Evolutionary conservation across 1,139 yeast genomes (phyloP), one percentile per base, ranked within the genome.

Genomic region (Scheffersomyces stambukii): DNA sequence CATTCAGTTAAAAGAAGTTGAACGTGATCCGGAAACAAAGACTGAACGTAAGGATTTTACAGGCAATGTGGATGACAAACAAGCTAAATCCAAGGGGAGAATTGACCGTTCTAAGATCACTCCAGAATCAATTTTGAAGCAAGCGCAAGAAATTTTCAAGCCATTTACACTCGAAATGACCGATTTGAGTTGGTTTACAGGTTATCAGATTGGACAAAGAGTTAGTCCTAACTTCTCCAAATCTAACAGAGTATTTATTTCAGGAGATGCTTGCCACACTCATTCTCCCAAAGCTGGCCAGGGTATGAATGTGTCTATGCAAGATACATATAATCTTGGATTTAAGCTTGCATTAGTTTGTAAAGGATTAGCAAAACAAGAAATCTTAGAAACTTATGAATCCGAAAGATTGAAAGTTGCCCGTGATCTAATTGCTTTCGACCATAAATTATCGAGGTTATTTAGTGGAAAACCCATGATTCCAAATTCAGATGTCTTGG

Each of bases 231-330:
- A 36, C 5, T 60, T 59, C 41, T 19, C 27, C 20, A 35, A 27
- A 19, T 19, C 20, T 40, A 39, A 43, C 27, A 42, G 61, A 10
- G 57, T 57, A 12, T 60, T 59, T 33, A 54, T 59, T 30, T 45
- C 55, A 25, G 65, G 65, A 10, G 65, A 59, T 38, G 65, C 64
- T n/a, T 52, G 62, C 29, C 64, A 58, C 37, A 57, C 64, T 7
- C 64, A 58, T 34, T 56, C 63, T 13, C 64, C 64, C 19, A 57
- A 58, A 37, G 64, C 66, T 21, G 65, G 62, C 21, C 66, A 60
- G 37, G 65, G 65, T 24, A 57, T 57, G 65, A 59, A 60, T 35
- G 58, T 52, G 21, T 39, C 43, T n/a, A 39, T 39, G 43, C 41
- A 37, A 32, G 65, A 59, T 31, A 52, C 61, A 11, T 57, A 43